Conservation (phyloP, 2,329 filamentous ascomycete genomes). For the Aspergillus ochraceus region DNA sequence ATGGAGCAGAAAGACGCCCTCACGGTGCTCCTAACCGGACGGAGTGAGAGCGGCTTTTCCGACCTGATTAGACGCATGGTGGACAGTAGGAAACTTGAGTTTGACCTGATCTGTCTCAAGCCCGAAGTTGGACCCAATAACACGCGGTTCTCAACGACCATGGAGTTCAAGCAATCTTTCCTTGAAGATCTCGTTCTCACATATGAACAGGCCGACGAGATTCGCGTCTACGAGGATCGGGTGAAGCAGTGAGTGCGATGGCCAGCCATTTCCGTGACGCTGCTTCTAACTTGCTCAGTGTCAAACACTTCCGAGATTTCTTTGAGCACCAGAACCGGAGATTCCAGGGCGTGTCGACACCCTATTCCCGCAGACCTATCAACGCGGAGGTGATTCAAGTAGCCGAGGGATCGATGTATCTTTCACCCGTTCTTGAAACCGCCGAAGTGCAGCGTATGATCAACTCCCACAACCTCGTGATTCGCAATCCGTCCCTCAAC, state of each 20-base stretch:
- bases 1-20: constrained; percentile 82
- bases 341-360: constrained; percentile 43
- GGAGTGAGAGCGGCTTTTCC: constrained; percentile 73
- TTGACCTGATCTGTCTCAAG: constrained; percentile 87
- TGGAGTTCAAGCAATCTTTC: constrained; percentile 89
- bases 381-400: constrained; percentile 83
- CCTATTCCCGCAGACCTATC: constrained; percentile 64
- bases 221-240: constrained; percentile 67
- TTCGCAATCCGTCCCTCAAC: constrained; percentile 33
- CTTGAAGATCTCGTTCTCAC: constrained; percentile 80
- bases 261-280: neutral
- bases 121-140: constrained; percentile 77
- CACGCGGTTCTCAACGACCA: constrained; percentile 77
- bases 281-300: constrained; percentile 43
- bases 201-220: constrained; percentile 78
- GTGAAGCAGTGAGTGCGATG: constrained; percentile 53
- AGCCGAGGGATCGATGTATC: constrained; percentile 67
- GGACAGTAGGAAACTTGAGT: constrained; percentile 73
- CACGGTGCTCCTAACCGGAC: constrained; percentile 82
- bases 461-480: constrained; percentile 71
- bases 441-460: constrained; percentile 86
- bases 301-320: constrained; percentile 81
- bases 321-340: constrained; percentile 73
- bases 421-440: constrained; percentile 77
- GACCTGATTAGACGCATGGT: constrained; percentile 81